Percentiles rank a stretch among this genome's conserved stretches.
Evolutionary conservation across 73 alveolate species (phyloP).

Genomic region (Tetrahymena borealis): DNA sequence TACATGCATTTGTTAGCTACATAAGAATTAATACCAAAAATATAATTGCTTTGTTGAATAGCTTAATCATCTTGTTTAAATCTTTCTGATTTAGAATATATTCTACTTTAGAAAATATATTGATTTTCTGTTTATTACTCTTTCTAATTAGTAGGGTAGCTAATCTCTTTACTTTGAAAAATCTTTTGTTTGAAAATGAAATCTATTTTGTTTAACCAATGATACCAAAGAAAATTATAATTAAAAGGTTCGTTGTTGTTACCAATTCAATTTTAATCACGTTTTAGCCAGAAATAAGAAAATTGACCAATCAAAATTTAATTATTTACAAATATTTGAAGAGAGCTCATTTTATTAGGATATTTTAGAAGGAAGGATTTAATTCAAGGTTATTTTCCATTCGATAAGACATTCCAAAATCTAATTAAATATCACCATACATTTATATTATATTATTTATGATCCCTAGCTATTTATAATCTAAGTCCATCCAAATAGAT

Average conservation of each 20-base stretch:
- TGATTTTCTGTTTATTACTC: background rate
- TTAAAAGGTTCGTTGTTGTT: background rate
- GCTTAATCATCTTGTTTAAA: background rate
- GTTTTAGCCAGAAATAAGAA: background rate
- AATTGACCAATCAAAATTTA: background rate
- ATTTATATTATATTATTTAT: background rate
- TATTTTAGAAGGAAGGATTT: background rate
- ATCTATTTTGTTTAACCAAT: background rate
- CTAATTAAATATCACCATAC: background rate
- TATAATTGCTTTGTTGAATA: background rate
- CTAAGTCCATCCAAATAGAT: no score
- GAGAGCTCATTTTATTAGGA: background rate
- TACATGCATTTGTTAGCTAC: background rate
- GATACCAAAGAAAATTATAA: background rate
- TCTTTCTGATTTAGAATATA: background rate
- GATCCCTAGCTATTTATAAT: no score
- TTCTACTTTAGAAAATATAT: background rate
- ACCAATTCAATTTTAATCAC: background rate
- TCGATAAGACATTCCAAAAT: background rate
- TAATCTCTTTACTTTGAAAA: no score
- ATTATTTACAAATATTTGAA: background rate
- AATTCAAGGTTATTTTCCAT: background rate
- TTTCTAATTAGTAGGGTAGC: no score
- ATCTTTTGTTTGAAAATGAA: no score
- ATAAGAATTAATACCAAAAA: background rate